Evolutionary conservation across 352 stramenopile genomes (phyloP), one percentile per base, ranked within the genome.

Genomic region (Phytophthora foliorum): DNA sequence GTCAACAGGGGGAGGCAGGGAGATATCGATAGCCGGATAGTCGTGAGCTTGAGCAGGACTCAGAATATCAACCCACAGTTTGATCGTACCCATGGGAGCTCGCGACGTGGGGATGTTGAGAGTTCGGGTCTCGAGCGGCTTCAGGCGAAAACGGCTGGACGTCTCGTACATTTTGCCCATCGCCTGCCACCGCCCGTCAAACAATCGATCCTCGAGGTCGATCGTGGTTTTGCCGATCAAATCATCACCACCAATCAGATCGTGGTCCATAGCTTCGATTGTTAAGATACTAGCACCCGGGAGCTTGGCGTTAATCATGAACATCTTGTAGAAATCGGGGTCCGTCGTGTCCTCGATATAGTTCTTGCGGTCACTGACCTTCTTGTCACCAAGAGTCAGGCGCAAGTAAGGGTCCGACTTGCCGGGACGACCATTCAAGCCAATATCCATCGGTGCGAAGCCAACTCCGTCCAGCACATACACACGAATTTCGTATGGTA

Each of bases 121-220:
- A 19, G 84, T 89, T 25, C 95, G 92, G 8, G 79, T 89, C 74
- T 96, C 88, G 2, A 96, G 67, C 0, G 88, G 88, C 72, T 96
- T 96, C 42, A 90, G 57, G 0, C 74, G 72, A 22, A 92, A 60
- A 10, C 88, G 86, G 64, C 81, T 89, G 19, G 76, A 80, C 0
- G 88, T 94, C 65, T 93, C 81, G 67, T 92, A 96, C 68, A 96
- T 82, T 62, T 91, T 87, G 19, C 92, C 91, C 62, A 98, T 82
- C 1, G 83, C 75, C 46, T 97, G 88, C 92, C 92, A 98, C 44
- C 88, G 69, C 57, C 81, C 78, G 61, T 98, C 89, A 68, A 98
- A 98, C 75, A 97, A 77, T 13, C 95, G 88, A 68, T 98, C 95
- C 63, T 98, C 95, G 0, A 98, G 69, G 59, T 98, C 95, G 63